phyloP scores from a whole-genome alignment of 495 filamentous ascomycete genomes.

The Lophiotrema nucula region DNA sequence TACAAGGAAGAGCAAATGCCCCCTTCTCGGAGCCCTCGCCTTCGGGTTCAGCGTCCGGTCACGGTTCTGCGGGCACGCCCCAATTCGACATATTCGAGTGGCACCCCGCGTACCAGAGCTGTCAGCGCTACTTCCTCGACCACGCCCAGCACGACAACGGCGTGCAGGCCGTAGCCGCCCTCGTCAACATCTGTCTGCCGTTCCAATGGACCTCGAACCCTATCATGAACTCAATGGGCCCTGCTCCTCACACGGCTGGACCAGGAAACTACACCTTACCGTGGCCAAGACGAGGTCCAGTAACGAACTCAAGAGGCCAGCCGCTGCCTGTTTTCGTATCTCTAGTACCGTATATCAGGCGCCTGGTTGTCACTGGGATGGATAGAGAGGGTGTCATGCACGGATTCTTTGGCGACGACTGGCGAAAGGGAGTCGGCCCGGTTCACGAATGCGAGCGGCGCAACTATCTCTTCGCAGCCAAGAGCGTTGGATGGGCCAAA shows the following conservation, averaged over 20 bases:
- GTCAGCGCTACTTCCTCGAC: slow-evolving; percentile 89
- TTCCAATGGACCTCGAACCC: slow-evolving; percentile 56
- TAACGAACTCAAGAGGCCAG: slow-evolving; percentile 30
- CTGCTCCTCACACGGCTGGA: slow-evolving; percentile 37
- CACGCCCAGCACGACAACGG: slow-evolving; percentile 80
- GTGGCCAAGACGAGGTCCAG: slow-evolving; percentile 29
- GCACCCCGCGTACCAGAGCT: slow-evolving; percentile 90
- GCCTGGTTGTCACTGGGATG: slow-evolving; percentile 87
- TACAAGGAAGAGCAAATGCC: slow-evolving; percentile 9
- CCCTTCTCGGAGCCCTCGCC: slow-evolving; percentile 1
- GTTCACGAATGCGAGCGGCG: slow-evolving; percentile 86
- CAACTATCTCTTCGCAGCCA: slow-evolving; percentile 94
- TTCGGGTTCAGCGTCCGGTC: slow-evolving; percentile 8
- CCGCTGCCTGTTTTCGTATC: slow-evolving; percentile 54
- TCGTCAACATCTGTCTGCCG: slow-evolving; percentile 79
- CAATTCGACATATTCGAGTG: slow-evolving; percentile 86
- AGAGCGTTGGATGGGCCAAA: slow-evolving; percentile 80
- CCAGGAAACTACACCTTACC: slow-evolving; percentile 27
- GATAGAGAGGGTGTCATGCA: slow-evolving; percentile 82
- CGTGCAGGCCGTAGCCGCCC: slow-evolving; percentile 86
- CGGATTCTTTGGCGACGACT: slow-evolving; percentile 94
- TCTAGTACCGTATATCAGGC: slow-evolving; percentile 83
- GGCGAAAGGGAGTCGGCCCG: slow-evolving; percentile 71
- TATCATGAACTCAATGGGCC: slow-evolving; percentile 37
- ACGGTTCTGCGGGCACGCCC: slow-evolving; percentile 31